Base-by-base conservation (phyloP, 345 rosid species). In the Eucalyptus decipiens region DNA sequence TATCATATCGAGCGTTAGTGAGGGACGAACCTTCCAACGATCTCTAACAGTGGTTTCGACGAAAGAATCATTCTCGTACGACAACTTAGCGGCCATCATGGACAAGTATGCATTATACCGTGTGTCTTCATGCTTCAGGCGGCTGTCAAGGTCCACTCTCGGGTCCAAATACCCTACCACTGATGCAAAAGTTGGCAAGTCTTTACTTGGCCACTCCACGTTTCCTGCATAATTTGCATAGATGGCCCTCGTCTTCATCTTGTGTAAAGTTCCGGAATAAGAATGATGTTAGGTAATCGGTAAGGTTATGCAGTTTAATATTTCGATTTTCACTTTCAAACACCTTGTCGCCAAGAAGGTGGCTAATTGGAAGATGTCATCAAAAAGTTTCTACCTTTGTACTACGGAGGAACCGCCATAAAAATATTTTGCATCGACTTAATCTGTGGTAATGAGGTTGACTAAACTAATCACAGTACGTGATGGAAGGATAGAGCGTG, bases 61-160 rank as follows among this genome's bases (percentile, higher is more conserved):
- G 87, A 91, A 94, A 80, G 93, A 72, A 90, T 90, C 86, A 87
- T 90, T 93, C 89, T 94, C 96, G 85, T 94, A 95, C 14, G 95
- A 67, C 16, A 94, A 18, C 88, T 95, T 95, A 80, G 96, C 86
- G 85, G 96, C 95, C 95, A 94, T 95, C 11, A 92, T 88, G 23
- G 95, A 92, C 42, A 95, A 87, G 56, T 90, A 89, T 15, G 95
- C 88, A 80, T 91, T 91, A 90, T 95, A 94, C 60, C 87, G 92
- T 19, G 65, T 72, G 80, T 88, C 89, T 13, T 86, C 93, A n/a
- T 86, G 93, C 58, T 13, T 76, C 24, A 94, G 90, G 47, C 86
- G 90, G 48, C 76, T 52, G 90, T 92, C 95, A 47, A 95, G 92
- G 18, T 92, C 95, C 51, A 92, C 88, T 88, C 96, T 90, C 37